Evolutionary conservation across 176 grass and related monocot genomes (phyloP).

Genomic region (Oryza glaberrima): DNA sequence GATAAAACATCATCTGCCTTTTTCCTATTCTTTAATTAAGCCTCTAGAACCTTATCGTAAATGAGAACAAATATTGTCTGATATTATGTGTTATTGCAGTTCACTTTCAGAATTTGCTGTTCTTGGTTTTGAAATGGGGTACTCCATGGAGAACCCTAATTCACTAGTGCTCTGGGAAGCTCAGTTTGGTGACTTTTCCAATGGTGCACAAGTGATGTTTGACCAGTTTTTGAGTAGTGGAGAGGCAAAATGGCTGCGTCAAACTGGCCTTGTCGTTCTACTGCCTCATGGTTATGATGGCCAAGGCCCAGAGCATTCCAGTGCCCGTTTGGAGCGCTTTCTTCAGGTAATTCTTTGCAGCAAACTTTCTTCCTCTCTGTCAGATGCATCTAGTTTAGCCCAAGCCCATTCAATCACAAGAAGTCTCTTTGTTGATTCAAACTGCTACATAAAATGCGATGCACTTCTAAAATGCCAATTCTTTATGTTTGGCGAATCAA

Average conservation of each 20-base stretch:
- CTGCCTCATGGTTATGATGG: constrained; percentile 97
- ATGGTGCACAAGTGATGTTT: constrained; percentile 97
- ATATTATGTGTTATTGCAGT: constrained; percentile 49
- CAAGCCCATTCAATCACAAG: not conserved
- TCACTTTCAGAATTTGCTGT: constrained; percentile 99
- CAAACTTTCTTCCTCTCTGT: not conserved
- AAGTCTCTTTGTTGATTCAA: not conserved
- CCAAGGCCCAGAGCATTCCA: constrained; percentile 96
- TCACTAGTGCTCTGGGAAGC: constrained; percentile 95
- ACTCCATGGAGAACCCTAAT: constrained; percentile 99
- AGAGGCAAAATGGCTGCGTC: constrained; percentile 94
- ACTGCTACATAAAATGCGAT: not conserved
- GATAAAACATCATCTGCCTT: not conserved
- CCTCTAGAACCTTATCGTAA: not conserved
- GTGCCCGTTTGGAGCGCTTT: constrained; percentile 86
- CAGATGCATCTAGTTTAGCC: constrained; percentile 2
- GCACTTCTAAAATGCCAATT: not conserved
- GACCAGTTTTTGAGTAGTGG: constrained; percentile 98
- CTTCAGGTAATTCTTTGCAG: constrained; percentile 66
- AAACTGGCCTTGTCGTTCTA: constrained; percentile 81
- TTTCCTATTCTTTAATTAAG: not conserved
- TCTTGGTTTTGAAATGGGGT: constrained; percentile 95
- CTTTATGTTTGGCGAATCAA: not conserved
- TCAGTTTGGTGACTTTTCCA: constrained; percentile 94
- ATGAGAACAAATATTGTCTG: not conserved